Conservation (phyloP, 2,329 filamentous ascomycete genomes). For the Pleoardoris graminearum region DNA sequence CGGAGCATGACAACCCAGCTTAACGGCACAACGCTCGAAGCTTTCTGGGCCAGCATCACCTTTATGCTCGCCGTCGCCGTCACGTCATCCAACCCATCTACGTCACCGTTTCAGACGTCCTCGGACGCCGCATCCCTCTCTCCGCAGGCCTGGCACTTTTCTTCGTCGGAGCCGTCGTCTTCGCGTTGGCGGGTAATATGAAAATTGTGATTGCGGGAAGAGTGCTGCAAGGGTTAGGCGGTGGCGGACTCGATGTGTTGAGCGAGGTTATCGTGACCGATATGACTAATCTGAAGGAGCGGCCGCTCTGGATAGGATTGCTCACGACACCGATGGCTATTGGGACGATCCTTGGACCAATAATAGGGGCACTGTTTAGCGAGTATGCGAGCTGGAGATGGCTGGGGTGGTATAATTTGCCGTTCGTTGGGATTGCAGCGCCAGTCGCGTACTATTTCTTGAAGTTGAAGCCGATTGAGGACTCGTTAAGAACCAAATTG, state of each 20-base stretch:
- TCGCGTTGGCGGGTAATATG: slow-evolving; percentile 52
- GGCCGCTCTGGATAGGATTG: slow-evolving; percentile 53
- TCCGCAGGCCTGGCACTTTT: slow-evolving; percentile 45
- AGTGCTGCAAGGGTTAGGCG: slow-evolving; percentile 56
- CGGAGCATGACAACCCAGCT: slow-evolving; percentile 41
- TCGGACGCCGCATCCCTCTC: slow-evolving; percentile 29
- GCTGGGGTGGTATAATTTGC: slow-evolving; percentile 47
- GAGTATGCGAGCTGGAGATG: slow-evolving; percentile 52
- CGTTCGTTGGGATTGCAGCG: slow-evolving; percentile 48
- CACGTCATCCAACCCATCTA: slow-evolving; percentile 34
- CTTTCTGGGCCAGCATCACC: slow-evolving; percentile 66
- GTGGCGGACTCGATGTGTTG: slow-evolving; percentile 55
- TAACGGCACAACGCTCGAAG: slow-evolving; percentile 16
- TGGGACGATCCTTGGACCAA: slow-evolving; percentile 54
- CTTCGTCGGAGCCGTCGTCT: slow-evolving; percentile 52
- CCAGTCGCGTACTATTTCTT: slow-evolving; percentile 52
- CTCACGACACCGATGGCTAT: slow-evolving; percentile 56
- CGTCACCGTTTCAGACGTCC: slow-evolving; percentile 30
- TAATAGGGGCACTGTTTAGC: slow-evolving; percentile 54
- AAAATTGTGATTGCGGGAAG: slow-evolving; percentile 55
- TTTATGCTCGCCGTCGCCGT: slow-evolving; percentile 28
- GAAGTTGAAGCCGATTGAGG: slow-evolving; percentile 54
- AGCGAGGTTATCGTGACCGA: slow-evolving; percentile 56
- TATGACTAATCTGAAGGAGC: slow-evolving; percentile 55
- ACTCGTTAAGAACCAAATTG: slow-evolving; percentile 42